Conservation (phyloP, 2,329 filamentous ascomycete genomes). For the Ramularia endophylla region DNA sequence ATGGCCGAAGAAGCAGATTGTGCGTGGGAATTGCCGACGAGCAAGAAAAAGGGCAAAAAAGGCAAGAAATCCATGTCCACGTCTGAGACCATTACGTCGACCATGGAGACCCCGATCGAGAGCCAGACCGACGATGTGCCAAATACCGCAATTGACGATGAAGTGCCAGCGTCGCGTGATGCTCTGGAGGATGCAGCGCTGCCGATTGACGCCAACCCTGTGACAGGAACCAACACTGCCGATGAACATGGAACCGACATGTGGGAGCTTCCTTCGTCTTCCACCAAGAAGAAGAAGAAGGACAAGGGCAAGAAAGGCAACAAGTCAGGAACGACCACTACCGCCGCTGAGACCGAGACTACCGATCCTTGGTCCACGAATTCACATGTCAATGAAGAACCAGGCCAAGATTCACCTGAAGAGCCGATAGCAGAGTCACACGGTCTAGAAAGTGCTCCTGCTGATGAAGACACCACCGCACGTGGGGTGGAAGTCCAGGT, state of each 20-base stretch:
- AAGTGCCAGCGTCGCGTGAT: not conserved
- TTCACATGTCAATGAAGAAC: not conserved
- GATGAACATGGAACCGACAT: slow-evolving; percentile 3
- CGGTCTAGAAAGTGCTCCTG: too few species aligned
- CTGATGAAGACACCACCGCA: too few species aligned
- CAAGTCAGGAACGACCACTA: slow-evolving; percentile 2
- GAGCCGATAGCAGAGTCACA: too few species aligned
- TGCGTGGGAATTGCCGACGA: not conserved
- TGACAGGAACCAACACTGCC: not conserved
- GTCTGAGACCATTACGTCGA: slow-evolving; percentile 1
- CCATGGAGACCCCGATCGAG: slow-evolving; percentile 2
- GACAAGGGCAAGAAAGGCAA: slow-evolving; percentile 27
- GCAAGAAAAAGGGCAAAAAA: slow-evolving; percentile 16
- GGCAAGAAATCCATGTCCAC: slow-evolving; percentile 4
- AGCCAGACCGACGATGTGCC: not conserved
- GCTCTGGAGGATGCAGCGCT: too few species aligned
- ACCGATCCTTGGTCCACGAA: not conserved
- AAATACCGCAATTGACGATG: not conserved
- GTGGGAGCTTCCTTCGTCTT: slow-evolving; percentile 10
- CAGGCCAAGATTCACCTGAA: slow-evolving; percentile 14
- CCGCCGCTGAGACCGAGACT: not conserved
- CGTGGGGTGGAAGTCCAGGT: too few species aligned
- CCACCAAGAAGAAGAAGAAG: slow-evolving; percentile 23
- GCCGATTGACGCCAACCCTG: not conserved
- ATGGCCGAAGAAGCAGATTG: not conserved